These are phyloP conservation scores for Pseudomicrostroma phylloplanum DNA, from an alignment of 1,284 basidiomycete species.

Conservation along the genomic window DNA sequence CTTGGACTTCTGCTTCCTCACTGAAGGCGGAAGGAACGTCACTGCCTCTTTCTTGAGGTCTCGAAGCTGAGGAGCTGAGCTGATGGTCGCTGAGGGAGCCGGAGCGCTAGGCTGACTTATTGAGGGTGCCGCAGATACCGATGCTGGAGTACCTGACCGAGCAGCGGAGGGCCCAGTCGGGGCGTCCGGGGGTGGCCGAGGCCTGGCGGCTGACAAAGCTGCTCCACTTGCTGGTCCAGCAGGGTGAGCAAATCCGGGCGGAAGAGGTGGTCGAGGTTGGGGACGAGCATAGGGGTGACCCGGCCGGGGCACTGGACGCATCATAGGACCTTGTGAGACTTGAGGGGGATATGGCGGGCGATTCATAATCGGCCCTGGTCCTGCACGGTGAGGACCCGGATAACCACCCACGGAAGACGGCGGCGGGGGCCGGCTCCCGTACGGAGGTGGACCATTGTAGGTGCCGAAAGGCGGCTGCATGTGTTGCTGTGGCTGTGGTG, in stretches of 20 bases:
- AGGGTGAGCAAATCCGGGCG: not conserved
- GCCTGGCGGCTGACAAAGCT: not conserved
- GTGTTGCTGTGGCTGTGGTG: slow-evolving; percentile 16
- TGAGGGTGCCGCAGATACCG: not conserved
- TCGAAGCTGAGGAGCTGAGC: slow-evolving; percentile 44
- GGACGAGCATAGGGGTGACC: not conserved
- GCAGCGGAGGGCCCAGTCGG: not conserved
- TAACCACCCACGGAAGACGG: not conserved
- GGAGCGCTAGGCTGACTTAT: not conserved
- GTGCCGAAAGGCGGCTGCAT: slow-evolving; percentile 1
- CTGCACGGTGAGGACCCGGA: not conserved
- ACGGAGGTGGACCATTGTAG: not conserved
- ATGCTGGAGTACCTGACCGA: not conserved
- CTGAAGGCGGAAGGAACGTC: slow-evolving; percentile 40
- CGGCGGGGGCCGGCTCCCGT: not conserved
- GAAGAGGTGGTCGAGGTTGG: not conserved
- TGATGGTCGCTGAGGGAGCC: slow-evolving; percentile 18
- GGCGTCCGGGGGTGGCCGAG: not conserved
- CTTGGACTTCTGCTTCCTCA: slow-evolving; percentile 34
- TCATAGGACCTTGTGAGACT: not conserved
- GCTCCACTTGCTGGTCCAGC: not conserved
- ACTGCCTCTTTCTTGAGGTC: slow-evolving; percentile 45
- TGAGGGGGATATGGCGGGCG: not conserved
- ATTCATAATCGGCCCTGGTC: not conserved
- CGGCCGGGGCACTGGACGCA: no score